Evolutionary conservation across 345 rosid species (phyloP), one percentile per base, ranked within the genome.

Genomic region (Luvunga scandens): DNA sequence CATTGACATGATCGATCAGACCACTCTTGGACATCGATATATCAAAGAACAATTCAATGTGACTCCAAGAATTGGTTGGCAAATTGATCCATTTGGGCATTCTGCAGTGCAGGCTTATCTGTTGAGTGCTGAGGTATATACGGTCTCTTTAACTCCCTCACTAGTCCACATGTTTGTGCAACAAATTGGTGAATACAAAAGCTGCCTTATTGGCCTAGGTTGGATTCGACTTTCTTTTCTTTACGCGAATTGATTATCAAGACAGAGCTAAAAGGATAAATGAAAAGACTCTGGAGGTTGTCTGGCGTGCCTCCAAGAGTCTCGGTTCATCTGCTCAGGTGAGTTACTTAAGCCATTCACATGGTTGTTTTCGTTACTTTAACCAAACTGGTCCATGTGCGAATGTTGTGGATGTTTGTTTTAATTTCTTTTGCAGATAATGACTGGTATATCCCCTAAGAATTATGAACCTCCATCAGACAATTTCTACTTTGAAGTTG

Each of bases 61-160:
- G 28, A 88, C 90, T 31, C 90, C 90, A 5, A 88, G 90, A 75
- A 84, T 88, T 65, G 90, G 90, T 66, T 88, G 90, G 90, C 90
- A 88, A 71, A 86, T 88, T 2, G 90, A 88, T 83, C 86, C 90
- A 24, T 88, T 88, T 66, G 90, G 90, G 53, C 90, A 88, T 79
- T 88, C 90, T 77, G 90, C 90, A 14, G 87, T 83, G 66, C 90
- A 88, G 71, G 87, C 87, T 59, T 88, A 84, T 73, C 75, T 88
- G 65, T 72, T 88, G 79, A 81, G 88, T 18, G 91, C 88, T 42
- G 89, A 88, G 85, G 91, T 88, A 81, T 36, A 50, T n/a, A 21
- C 36, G 39, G 5, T 33, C 36, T n/a, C 53, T 4, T 6, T 28
- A 69, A 33, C 7, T 7, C 24, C 60, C 28, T 27, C 65, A 36